Base-by-base conservation (phyloP, 306 rosid species). In the Quercus variabilis region DNA sequence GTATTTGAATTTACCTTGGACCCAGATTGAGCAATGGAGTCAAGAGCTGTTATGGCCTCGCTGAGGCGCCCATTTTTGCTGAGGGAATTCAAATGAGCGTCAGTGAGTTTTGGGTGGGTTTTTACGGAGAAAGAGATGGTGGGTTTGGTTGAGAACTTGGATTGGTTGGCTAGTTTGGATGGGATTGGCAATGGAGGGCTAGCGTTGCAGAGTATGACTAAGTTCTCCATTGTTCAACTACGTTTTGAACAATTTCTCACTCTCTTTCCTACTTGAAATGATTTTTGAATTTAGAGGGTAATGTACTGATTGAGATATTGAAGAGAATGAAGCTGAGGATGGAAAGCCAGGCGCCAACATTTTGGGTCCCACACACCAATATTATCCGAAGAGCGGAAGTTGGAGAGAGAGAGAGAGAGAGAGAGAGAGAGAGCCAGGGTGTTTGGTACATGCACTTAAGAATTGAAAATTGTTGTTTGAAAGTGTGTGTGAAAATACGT, bases 1-100 rank as follows among this genome's bases (percentile, higher is more conserved):
- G 97, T 91, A 12, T 69, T 60, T 77, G 96, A 77, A 64, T 76
- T 82, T 10, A 91, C 84, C 87, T 85, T 85, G 28, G 85, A 85
- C 51, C 98, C 97, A 49, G 69, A 86, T 72, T 89, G 83, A 78
- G 93, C 83, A 4, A 95, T 25, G 54, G 93, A 78, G 58, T 93
- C 96, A 21, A 95, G 89, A 69, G 87, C 83, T 4, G 73, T 4
- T 54, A 92, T 76, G 71, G 91, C 97, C 73, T 95, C 97, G 55
- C 76, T 75, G 77, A 91, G 59, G 41, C 80, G 85, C 30, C 98
- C 92, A 74, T 80, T 84, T 59, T 67, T 82, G 87, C 92, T 82
- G 78, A 95, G 86, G 74, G 76, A 55, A 79, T 82, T 79, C 89
- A 94, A 86, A 11, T 78, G 87, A 83, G 84, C 52, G 59, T 87